Conservation (phyloP, 176 grass and related monocot genomes). For the Oryza officinalis region DNA sequence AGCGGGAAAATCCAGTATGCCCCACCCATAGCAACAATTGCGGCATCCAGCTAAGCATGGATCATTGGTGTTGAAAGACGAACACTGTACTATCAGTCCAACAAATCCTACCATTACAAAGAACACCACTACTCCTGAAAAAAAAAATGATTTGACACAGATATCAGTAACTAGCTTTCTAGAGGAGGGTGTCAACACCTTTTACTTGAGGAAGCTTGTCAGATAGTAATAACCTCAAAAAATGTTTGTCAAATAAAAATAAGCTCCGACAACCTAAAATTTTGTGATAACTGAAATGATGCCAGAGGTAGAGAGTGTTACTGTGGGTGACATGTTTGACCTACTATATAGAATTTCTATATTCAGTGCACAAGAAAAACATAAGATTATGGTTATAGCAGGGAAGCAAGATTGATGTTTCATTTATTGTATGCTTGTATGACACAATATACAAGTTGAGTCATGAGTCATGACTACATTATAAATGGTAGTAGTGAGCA, state of each 20-base stretch:
- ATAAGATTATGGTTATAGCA: neutral
- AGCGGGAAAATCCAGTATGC: constrained; percentile 64
- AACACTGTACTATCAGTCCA: constrained; percentile 72
- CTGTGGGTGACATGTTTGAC: neutral
- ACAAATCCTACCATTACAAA: constrained; percentile 82
- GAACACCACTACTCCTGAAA: constrained; percentile 76
- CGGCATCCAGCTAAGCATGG: constrained; percentile 65
- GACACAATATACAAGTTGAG: neutral
- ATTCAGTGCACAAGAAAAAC: neutral
- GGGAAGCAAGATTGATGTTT: neutral
- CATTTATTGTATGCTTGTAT: neutral
- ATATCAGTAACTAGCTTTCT: neutral
- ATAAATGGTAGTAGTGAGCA: neutral
- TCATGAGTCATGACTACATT: neutral
- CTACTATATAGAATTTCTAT: neutral
- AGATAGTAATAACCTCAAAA: neutral
- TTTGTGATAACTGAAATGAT: neutral
- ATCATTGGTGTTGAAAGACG: constrained; percentile 62
- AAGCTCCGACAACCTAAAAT: neutral
- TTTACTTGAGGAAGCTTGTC: neutral
- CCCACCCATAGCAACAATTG: constrained; percentile 79
- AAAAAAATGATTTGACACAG: neutral
- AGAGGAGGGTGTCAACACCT: neutral
- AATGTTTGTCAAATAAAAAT: neutral
- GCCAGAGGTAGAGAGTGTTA: neutral